These are phyloP conservation scores for Dissophora ornata DNA, from an alignment of 192 early-diverging fungal species.

Conservation along the genomic window DNA sequence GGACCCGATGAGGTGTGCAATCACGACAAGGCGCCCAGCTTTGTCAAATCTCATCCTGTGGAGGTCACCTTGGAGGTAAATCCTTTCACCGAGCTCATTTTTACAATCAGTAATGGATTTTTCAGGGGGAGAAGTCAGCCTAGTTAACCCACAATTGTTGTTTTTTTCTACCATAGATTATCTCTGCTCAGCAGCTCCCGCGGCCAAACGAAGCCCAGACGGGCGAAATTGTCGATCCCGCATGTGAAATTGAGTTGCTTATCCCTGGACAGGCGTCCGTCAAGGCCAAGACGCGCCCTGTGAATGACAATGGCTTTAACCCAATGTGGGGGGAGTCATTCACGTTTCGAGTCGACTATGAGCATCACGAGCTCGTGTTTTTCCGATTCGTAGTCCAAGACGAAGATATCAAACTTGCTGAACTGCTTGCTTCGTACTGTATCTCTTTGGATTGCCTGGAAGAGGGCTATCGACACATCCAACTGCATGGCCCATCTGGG, in stretches of 20 bases:
- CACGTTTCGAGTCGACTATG: slow-evolving; percentile 55
- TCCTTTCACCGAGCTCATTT: no score
- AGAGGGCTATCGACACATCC: slow-evolving; percentile 76
- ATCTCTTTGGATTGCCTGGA: slow-evolving; percentile 57
- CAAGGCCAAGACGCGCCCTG: slow-evolving; percentile 63
- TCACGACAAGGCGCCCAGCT: slow-evolving; percentile 33
- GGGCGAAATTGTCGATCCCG: slow-evolving; percentile 67
- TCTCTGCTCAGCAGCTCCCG: slow-evolving; percentile 78
- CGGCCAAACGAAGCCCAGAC: slow-evolving; percentile 66
- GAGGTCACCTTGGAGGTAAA: slow-evolving; percentile 56
- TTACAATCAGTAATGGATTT: no score
- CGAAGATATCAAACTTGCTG: slow-evolving; percentile 54
- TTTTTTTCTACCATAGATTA: slow-evolving; percentile 53
- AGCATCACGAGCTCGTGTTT: slow-evolving; percentile 53
- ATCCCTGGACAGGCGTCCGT: slow-evolving; percentile 53
- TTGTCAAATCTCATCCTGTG: slow-evolving; percentile 33
- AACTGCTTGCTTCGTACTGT: slow-evolving; percentile 58
- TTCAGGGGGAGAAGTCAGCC: no score
- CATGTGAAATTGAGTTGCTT: slow-evolving; percentile 69
- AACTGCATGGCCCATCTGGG: slow-evolving; percentile 69
- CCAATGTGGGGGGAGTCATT: slow-evolving; percentile 55
- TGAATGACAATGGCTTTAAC: slow-evolving; percentile 68
- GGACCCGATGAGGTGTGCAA: slow-evolving; percentile 22
- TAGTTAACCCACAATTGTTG: no score
- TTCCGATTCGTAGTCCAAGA: slow-evolving; percentile 57